Conservation (phyloP, 2,329 filamentous ascomycete species). For the Helotiales sp. region DNA sequence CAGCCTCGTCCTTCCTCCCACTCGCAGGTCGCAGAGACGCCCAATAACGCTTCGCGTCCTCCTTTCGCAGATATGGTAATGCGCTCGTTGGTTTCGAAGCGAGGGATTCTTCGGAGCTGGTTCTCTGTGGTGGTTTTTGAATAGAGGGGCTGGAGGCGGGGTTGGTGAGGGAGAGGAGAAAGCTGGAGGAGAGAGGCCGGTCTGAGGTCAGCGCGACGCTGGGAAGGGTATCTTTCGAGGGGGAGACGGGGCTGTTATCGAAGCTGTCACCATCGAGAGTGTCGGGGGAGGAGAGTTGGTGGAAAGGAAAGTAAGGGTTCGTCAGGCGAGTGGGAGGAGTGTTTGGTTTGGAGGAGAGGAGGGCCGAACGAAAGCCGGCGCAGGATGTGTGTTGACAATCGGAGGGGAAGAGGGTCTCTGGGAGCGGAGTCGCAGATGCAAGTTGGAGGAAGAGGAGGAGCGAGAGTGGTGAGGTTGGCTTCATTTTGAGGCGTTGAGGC, state of each 20-base stretch:
- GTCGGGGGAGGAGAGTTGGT: conserved; percentile 29
- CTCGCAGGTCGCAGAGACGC: conserved; percentile 15
- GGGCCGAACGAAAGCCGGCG: conserved; percentile 16
- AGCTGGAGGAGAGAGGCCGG: conserved; percentile 33
- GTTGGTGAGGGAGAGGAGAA: conserved; percentile 35
- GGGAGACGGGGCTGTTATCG: conserved; percentile 37
- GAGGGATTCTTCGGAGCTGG: neutral
- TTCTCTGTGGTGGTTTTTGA: conserved; percentile 17
- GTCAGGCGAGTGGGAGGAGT: conserved; percentile 27
- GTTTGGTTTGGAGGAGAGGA: conserved; percentile 21
- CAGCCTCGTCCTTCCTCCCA: neutral
- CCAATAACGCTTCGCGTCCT: conserved; percentile 36
- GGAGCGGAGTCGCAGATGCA: conserved; percentile 28
- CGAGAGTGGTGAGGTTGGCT: conserved; percentile 36
- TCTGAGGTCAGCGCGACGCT: conserved; percentile 33
- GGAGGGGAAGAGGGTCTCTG: conserved; percentile 14
- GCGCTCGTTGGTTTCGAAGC: conserved; percentile 36
- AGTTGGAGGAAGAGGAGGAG: conserved; percentile 37
- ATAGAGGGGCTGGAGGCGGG: conserved; percentile 13
- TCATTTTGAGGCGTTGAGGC: conserved; percentile 29
- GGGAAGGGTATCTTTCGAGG: conserved; percentile 28
- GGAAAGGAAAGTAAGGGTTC: conserved; percentile 37
- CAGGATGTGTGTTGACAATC: conserved; percentile 21
- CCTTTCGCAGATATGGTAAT: conserved; percentile 31
- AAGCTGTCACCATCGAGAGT: conserved; percentile 24